Base-by-base conservation (phyloP, 208 protist genomes). In the Borovskyia barvae region DNA sequence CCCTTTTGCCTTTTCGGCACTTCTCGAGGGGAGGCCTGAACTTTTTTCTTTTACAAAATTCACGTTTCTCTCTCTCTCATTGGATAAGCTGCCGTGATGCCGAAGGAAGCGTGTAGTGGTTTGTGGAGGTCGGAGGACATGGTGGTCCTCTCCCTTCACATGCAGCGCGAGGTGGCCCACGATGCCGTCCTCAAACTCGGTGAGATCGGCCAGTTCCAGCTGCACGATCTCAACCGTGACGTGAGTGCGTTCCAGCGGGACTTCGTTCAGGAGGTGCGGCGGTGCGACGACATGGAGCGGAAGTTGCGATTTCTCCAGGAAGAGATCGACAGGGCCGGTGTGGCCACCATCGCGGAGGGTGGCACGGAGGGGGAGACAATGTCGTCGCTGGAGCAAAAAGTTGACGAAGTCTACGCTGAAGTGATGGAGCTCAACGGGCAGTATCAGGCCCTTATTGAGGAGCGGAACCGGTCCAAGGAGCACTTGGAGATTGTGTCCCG, bases 121-220 rank as follows among this genome's bases (percentile, higher is more conserved):
- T 53, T 99, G 24, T 98, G 93, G 82, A 81, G 97, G 33, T 98
- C 92, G n/a, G 90, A 99, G 83, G 92, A 98, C 63, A 99, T 99
- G 98, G 69, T 82, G 50, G 75, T 98, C 19, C 80, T 99, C 24
- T 93, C 97, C 62, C 57, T 99, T 12, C 92, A 97, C 55, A 97
- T 99, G 75, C 97, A 98, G 83, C 85, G 90, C 19, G 98, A 99
- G 66, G 95, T 96, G 14, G 96, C 92, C 33, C 97, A 99, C 61
- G 93, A 98, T 48, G 95, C 96, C 5, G 90, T 99, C 14, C 67
- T 97, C 20, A 93, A 97, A 72, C 76, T 99, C 4, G 98, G 98
- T 22, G 80, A 97, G 53, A 70, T 98, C 5, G 97, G 97, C 19
- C 51, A 85, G 48, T 90, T 99, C 58, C 91, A 99, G 84, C 99